phyloP scores from a whole-genome alignment of 2,329 filamentous ascomycete genomes.

The Didymella pinodella region DNA sequence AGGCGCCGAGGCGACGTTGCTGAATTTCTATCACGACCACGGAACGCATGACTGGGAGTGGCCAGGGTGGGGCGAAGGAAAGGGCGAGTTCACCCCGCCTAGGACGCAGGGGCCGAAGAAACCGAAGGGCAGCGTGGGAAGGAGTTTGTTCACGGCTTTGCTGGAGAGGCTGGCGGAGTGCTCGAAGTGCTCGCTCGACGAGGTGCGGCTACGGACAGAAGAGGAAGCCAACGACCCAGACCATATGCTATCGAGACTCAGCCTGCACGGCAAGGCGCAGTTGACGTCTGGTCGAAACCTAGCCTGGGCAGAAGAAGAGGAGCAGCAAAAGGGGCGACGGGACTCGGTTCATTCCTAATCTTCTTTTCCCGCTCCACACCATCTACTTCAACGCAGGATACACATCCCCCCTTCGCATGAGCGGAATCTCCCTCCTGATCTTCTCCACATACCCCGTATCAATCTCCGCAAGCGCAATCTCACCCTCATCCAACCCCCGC shows the following conservation, averaged over 20 bases:
- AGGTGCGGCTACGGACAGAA: constrained; percentile 33
- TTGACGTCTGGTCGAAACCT: constrained; percentile 36
- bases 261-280: constrained; percentile 35
- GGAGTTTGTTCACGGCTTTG: constrained; percentile 36
- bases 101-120: constrained; percentile 39
- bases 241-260: constrained; percentile 37
- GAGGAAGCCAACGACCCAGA: constrained; percentile 25
- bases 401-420: constrained; percentile 62
- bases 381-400: constrained; percentile 43
- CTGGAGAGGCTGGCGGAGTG: constrained; percentile 38
- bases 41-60: constrained; percentile 39
- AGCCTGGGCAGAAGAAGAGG: constrained; percentile 14
- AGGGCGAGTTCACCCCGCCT: constrained; percentile 38
- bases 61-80: constrained; percentile 26
- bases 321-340: constrained; percentile 15
- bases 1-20: constrained; percentile 28
- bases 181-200: constrained; percentile 26
- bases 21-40: constrained; percentile 43
- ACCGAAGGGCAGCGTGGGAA: constrained; percentile 17
- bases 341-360: constrained; percentile 18
- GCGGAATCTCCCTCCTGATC: constrained; percentile 64
- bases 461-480: constrained; percentile 60
- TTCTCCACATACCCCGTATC: constrained; percentile 62
- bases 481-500: constrained; percentile 46
- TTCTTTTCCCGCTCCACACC: not conserved